phyloP scores from a whole-genome alignment of 78 protist species.

The Thecamonas trahens region DNA sequence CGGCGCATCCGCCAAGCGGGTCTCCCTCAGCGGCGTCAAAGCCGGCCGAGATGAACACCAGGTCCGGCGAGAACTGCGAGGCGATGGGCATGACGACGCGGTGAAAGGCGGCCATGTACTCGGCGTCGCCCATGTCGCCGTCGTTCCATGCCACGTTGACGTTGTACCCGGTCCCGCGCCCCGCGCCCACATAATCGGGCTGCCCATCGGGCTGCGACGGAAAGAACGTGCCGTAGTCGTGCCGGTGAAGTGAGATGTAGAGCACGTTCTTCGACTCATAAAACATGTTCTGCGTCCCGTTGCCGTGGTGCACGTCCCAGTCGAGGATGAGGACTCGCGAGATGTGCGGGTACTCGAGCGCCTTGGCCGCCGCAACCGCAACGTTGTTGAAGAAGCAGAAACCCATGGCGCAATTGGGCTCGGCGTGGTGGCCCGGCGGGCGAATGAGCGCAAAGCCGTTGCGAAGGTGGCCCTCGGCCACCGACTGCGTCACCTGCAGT shows the following conservation, averaged over 20 bases:
- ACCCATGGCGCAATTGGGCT: constrained; percentile 17
- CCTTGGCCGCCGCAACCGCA: constrained; percentile 25
- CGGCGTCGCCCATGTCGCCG: constrained; percentile 30
- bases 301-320: constrained; percentile 34
- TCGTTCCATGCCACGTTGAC: constrained; percentile 51
- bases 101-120: constrained; percentile 37
- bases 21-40: constrained; percentile 68
- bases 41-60: constrained; percentile 58
- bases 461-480: constrained; percentile 9
- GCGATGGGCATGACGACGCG: constrained; percentile 36
- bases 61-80: constrained; percentile 34
- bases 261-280: constrained; percentile 17
- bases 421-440: constrained; percentile 65
- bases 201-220: too few species aligned
- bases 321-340: constrained; percentile 29
- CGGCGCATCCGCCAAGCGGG: constrained; percentile 24
- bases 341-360: neutral
- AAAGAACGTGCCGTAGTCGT: constrained; percentile 4
- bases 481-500: neutral
- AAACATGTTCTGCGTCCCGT: constrained; percentile 53
- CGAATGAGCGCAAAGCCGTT: constrained; percentile 54
- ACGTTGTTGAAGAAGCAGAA: constrained; percentile 51
- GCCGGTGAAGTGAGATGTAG: constrained; percentile 31
- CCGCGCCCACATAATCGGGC: constrained; percentile 39
- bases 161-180: constrained; percentile 42